These are phyloP conservation scores for Platanthera guangdongensis DNA, from an alignment of 106 monocot species.

Conservation along the genomic window DNA sequence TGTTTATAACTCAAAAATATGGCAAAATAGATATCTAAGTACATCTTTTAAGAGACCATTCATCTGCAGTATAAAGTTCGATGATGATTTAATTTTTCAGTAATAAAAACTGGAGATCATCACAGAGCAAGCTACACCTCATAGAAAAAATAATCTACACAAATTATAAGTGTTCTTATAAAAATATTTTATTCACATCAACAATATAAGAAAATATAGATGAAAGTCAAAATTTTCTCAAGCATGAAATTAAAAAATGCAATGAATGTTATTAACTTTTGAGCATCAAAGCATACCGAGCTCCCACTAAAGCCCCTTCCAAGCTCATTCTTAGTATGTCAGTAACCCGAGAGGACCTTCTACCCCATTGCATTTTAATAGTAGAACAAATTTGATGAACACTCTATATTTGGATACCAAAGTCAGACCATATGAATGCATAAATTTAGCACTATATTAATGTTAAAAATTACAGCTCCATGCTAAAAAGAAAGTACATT, in stretches of 20 bases:
- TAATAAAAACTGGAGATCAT: too few species aligned
- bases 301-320: conserved; percentile 30
- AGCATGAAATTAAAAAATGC: neutral
- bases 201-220: neutral
- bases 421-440: neutral
- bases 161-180: neutral
- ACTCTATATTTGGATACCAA: conserved; percentile 26
- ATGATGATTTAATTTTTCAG: neutral
- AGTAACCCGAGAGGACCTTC: conserved; percentile 23
- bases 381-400: conserved; percentile 44
- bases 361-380: conserved; percentile 27
- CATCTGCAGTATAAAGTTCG: neutral
- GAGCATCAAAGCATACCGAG: conserved; percentile 37
- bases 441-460: neutral
- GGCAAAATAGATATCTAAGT: neutral
- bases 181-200: neutral
- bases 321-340: conserved; percentile 33
- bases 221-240: neutral
- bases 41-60: neutral
- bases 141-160: neutral
- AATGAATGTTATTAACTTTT: neutral
- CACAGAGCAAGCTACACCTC: too few species aligned
- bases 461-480: neutral
- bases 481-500: neutral
- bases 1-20: neutral